Evolutionary conservation across 441 rosid species (phyloP), one percentile per base, ranked within the genome.

Genomic region (Monsonia emarginata): DNA sequence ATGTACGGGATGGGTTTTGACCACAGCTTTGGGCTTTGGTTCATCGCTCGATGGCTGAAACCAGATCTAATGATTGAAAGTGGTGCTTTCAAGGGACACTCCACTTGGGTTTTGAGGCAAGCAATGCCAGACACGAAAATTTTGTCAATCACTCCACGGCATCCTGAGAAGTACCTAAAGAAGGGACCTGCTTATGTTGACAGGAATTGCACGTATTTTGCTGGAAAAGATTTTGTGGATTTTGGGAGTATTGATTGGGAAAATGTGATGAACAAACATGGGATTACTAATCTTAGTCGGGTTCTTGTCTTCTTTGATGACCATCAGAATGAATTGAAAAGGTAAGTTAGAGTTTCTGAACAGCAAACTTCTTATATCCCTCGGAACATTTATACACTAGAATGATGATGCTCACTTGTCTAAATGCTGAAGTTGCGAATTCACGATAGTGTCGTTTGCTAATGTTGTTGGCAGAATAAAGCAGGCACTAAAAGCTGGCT

Each of bases 11-110:
- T 94, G 99, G 99, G 99, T 67, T 91, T 94, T 74, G 99, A 94
- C 72, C 99, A 94, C 72, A 94, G 97, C 83, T 94, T 89, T 79
- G 99, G 99, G 44, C 85, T 94, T 65, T 91, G 99, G 99, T 94
- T 91, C 84, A 89, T 88, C 69, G 72, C 95, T 0, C 82, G 82
- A 54, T 83, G 95, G 97, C 79, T 89, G 38, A 88, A 94, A 78
- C 99, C 97, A 16, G 91, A 85, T 74, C 72, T 94, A 58, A 86
- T 91, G 96, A 88, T 94, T 74, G 99, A 94, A 81, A 94, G 97
- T 69, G 99, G 97, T 72, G 97, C 91, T 67, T 94, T 94, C 67
- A 94, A 94, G 80, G 99, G 99, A 30, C 99, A 94, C 65, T 94
- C 99, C 2, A 91, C 99, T 65, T 94, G 99, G 99, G 91, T 94